Percentiles rank a stretch among this genome's conserved stretches.
These are phyloP conservation scores for Trichophyton benhamiae DNA, from an alignment of 2,329 filamentous ascomycete genomes.

Conservation along the genomic window DNA sequence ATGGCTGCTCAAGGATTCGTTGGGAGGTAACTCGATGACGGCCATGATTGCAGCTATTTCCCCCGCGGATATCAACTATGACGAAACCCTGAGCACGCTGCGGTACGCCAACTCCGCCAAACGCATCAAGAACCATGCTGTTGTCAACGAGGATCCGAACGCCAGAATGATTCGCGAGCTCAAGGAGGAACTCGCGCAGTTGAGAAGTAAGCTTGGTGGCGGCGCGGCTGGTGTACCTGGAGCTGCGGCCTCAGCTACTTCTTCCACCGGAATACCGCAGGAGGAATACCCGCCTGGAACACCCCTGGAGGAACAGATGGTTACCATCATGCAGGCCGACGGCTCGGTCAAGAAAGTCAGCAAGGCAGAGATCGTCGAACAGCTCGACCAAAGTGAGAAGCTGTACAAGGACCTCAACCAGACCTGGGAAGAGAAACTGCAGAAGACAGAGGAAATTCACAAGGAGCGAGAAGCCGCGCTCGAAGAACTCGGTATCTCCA, in stretches of 20 bases:
- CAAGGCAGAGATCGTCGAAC: conserved; percentile 95
- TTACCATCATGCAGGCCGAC: conserved; percentile 79
- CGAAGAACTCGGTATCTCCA: conserved; percentile 95
- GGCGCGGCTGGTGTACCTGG: conserved; percentile 31
- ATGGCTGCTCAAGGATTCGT: conserved; percentile 90
- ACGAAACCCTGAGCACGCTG: conserved; percentile 89
- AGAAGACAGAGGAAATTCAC: conserved; percentile 92
- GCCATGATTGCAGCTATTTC: conserved; percentile 99
- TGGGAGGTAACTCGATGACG: conserved; percentile 98
- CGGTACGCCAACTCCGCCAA: conserved; percentile 96
- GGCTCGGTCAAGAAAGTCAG: conserved; percentile 88
- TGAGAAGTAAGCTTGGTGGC: conserved; percentile 72
- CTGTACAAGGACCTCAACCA: conserved; percentile 91
- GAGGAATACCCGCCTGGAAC: conserved; percentile 87
- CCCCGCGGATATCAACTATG: conserved; percentile 96
- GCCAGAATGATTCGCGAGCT: conserved; percentile 97
- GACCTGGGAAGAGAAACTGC: conserved; percentile 94
- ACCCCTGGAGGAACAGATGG: conserved; percentile 87
- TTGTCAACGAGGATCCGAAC: conserved; percentile 97
- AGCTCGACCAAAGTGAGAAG: conserved; percentile 92
- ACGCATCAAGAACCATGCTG: conserved; percentile 98
- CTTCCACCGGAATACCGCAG: conserved; percentile 44
- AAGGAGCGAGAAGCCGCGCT: conserved; percentile 90
- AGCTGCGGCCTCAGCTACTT: conserved; percentile 32
- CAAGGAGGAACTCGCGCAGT: conserved; percentile 80